Conservation (phyloP, 768 basidiomycete species). For the Austroboletus festivus region DNA sequence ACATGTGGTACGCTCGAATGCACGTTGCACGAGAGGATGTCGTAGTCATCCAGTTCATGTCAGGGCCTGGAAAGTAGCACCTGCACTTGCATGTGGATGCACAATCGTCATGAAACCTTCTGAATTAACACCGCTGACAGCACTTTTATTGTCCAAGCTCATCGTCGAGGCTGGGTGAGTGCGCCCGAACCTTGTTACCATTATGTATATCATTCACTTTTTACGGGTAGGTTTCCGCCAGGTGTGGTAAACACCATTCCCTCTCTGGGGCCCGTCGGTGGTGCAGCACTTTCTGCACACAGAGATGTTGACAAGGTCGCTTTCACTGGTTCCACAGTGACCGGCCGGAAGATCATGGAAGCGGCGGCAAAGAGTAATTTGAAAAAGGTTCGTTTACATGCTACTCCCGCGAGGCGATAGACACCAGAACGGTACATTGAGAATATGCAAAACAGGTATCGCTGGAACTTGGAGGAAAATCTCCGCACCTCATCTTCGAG, state of each 20-base stretch:
- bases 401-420: conserved; percentile 25
- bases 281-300: conserved; percentile 81
- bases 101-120: conserved; percentile 96
- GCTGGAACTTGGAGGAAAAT: conserved; percentile 93
- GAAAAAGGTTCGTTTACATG: conserved; percentile 65
- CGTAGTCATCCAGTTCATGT: conserved; percentile 1
- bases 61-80: conserved; percentile 90
- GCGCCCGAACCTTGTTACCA: conserved; percentile 1
- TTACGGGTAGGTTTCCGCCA: conserved; percentile 68
- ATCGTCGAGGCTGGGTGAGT: conserved; percentile 78
- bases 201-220: conserved; percentile 16
- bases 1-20: conserved; percentile 59
- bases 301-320: conserved; percentile 90
- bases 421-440: conserved; percentile 12
- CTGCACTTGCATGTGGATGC: conserved; percentile 87
- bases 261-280: conserved; percentile 77
- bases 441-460: conserved; percentile 53
- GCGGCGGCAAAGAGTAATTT: conserved; percentile 92
- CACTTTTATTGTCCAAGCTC: conserved; percentile 78
- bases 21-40: conserved; percentile 2
- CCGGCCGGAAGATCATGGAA: conserved; percentile 87
- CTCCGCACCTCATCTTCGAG: conserved; percentile 84
- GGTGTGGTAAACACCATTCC: conserved; percentile 90
- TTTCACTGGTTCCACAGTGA: conserved; percentile 89
- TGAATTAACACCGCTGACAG: conserved; percentile 81